A percentile compares a stretch with the other conserved stretches of the same genome.
These are phyloP conservation scores for Auricularia heimuer DNA, from an alignment of 768 basidiomycete genomes.

Conservation along the genomic window DNA sequence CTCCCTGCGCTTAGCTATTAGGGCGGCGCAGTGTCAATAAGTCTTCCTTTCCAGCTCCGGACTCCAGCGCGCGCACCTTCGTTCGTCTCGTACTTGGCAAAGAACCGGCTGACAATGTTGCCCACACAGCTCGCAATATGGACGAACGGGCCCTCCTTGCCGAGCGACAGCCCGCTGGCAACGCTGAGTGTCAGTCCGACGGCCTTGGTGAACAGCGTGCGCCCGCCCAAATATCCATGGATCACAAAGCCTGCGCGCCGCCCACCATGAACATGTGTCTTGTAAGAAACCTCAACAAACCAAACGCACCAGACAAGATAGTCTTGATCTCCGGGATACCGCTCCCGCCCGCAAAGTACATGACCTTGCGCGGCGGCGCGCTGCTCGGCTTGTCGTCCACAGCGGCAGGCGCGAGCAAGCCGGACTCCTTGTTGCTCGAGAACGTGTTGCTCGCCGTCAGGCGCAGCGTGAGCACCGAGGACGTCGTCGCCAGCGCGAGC, in stretches of 20 bases:
- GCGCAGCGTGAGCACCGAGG: constrained; percentile 73
- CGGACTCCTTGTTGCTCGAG: constrained; percentile 80
- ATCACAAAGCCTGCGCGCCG: constrained; percentile 74
- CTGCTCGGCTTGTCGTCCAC: constrained; percentile 1
- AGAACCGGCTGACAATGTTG: constrained; percentile 82
- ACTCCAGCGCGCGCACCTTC: constrained; percentile 49
- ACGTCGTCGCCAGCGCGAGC: constrained; percentile 62
- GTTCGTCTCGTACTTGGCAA: constrained; percentile 87
- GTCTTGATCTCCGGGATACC: constrained; percentile 98
- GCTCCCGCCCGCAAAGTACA: constrained; percentile 91
- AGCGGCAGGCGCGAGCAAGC: constrained; percentile 34
- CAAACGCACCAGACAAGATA: constrained; percentile 61
- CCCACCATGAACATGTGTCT: not conserved
- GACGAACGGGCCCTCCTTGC: constrained; percentile 74
- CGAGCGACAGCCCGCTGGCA: constrained; percentile 80
- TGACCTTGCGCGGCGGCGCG: constrained; percentile 40
- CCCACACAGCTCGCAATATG: constrained; percentile 90
- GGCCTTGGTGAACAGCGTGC: constrained; percentile 82
- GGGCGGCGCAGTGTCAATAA: not conserved
- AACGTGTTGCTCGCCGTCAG: constrained; percentile 87
- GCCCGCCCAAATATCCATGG: constrained; percentile 88
- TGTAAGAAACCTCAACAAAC: constrained; percentile 3
- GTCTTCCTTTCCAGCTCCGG: no score
- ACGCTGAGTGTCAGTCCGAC: constrained; percentile 85
- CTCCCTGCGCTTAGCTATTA: constrained; percentile 79